These are phyloP conservation scores for Rauvolfia tetraphylla DNA, from an alignment of 257 asterid species.

Conservation along the genomic window DNA sequence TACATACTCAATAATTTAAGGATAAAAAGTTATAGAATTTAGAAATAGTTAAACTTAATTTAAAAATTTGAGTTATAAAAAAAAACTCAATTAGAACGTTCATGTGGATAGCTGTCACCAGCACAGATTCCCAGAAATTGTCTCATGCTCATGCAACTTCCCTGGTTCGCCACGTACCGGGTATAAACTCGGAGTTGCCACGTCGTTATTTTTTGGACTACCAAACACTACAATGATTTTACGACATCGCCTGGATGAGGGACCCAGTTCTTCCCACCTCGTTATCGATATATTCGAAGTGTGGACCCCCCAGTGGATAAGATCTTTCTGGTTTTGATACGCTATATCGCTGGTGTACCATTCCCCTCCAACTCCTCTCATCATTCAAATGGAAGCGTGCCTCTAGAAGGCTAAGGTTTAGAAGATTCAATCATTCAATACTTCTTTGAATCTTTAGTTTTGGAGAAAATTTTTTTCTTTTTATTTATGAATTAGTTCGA, in stretches of 20 bases:
- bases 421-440: too few relatives aligned
- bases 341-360: neutral
- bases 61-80: too few relatives aligned
- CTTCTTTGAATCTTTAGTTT: too few relatives aligned
- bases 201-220: neutral
- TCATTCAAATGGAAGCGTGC: too few relatives aligned
- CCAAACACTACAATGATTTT: neutral
- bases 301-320: conserved; percentile 17
- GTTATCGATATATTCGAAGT: conserved; percentile 11
- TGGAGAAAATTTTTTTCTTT: too few relatives aligned
- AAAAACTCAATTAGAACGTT: too few relatives aligned
- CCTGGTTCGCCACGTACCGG: conserved; percentile 16
- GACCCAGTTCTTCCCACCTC: conserved; percentile 13
- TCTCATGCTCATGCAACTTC: neutral
- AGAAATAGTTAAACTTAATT: too few relatives aligned
- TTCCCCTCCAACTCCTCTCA: neutral
- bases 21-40: too few relatives aligned
- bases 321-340: conserved; percentile 12
- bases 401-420: too few relatives aligned
- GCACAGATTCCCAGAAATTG: neutral
- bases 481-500: too few relatives aligned
- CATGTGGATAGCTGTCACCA: neutral
- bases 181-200: neutral
- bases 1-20: too few relatives aligned
- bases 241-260: conserved; percentile 4